Evolutionary conservation across 257 asterid species (phyloP), one percentile per base, ranked within the genome.

Genomic region (Coffea eugenioides): DNA sequence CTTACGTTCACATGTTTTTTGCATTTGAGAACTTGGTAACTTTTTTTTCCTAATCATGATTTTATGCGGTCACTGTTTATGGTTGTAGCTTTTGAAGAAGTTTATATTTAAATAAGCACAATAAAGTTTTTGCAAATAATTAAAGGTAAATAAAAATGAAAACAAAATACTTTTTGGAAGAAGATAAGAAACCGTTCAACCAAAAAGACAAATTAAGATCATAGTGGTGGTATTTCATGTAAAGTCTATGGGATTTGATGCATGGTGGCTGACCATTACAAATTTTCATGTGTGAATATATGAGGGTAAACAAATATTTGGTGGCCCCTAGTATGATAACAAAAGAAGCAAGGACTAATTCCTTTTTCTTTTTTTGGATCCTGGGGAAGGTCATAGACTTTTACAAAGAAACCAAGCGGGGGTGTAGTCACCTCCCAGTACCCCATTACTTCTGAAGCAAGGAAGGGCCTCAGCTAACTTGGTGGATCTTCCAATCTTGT

Each of bases 291-390:
- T 34, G 73, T 16, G n/a, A 68, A 68, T 31, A 74, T 18, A 8
- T 18, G 8, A 8, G 15, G 27, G 18, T 18, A 20, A 48, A 64
- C 12, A 73, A 46, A 51, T 59, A n/a, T 31, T 65, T 52, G 76
- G 80, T 82, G 82, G 80, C 49, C 79, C 77, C 78, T 16, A 71
- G 74, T 64, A 71, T 54, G 66, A 74, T 77, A 75, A 54, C 73
- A 69, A 77, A 84, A 77, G 11, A 46, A 6, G 11, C 1, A 46
- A 46, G 11, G 43, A 39, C 43, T 39, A 39, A 39, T 39, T 39
- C 43, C 31, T 31, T 31, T 31, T 31, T 31, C 0, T 31, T 31
- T 31, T 31, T 31, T 31, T 31, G 31, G 31, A 31, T 31, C 31
- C 31, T 31, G 31, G 31, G 31, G 31, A 31, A 31, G 31, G 31